Base-by-base conservation (phyloP, 2,329 filamentous ascomycete species). In the Paradendryphiella salina region DNA sequence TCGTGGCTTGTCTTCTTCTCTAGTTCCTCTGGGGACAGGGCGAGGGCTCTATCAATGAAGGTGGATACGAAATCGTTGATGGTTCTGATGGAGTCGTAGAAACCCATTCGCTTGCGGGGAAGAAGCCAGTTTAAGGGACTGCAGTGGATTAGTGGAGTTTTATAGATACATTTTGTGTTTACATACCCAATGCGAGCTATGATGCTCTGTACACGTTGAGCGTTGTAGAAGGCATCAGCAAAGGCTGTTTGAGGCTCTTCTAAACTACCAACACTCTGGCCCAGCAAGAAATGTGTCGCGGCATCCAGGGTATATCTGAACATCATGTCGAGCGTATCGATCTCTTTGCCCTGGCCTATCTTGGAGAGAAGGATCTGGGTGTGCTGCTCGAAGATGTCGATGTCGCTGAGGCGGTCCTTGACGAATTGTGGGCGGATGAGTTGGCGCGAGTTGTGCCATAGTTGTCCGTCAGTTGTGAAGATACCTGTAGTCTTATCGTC, bases 401-500 rank as follows among this genome's bases (percentile, higher is more conserved):
- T 76, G 71, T 96, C 89, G 57, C 86, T 88, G 29, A 96, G 83
- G 15, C 91, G 87, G 65, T 95, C 88, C 63, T 87, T 88, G 65
- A 90, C 85, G 73, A 96, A 96, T 66, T 95, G 90, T 0, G 92
- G 91, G 2, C 91, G 82, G 56, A 96, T 85, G 52, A 96, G 79
- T 58, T 89, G 85, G n/a, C 92, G 82, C 44, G 86, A 90, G 48
- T 82, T 80, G 60, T 93, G 89, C 92, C 92, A 96, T 44, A 80
- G 75, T 20, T 85, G 78, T 10, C 88, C 87, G 67, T 96, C 92
- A 0, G 90, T 95, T 6, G 85, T 86, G 73, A 81, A 81, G 57
- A 84, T 83, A 47, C 79, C 77, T 69, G 18, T 4, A 10, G 13
- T 28, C 10, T 13, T 10, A 5, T 13, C 17, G 32, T 59, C 26